Evolutionary conservation across 805 yeast species (phyloP), one percentile per base, ranked within the genome.

Genomic region (Candida alai): DNA sequence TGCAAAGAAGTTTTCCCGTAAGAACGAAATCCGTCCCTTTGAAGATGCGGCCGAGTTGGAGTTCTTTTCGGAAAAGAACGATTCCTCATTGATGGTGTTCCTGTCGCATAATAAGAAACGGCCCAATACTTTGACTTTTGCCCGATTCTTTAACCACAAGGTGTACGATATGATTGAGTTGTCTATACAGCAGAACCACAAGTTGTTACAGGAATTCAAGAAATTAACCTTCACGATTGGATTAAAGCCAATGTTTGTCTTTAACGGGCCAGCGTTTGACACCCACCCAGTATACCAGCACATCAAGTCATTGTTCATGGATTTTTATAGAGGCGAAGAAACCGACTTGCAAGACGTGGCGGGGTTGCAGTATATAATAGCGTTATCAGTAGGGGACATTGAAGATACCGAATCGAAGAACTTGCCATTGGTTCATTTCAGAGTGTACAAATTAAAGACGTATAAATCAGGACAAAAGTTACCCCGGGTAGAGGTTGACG

Each of bases 11-110:
- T 90, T 93, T 55, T 71, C 78, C 37, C 86, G 84, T 62, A 89
- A 87, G 68, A 93, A 93, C 53, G 90, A 86, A 28, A 71, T 90
- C 42, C 74, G 82, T 46, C 97, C 98, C 11, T 93, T 93, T 60
- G 98, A 93, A 61, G 97, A 93, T 56, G 73, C 86, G 10, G 50
- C 82, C 2, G 75, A 82, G 23, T 63, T 93, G 40, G 98, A 93
- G 60, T 93, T 93, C 52, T 86, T 93, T 62, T 74, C 95, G 47
- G 96, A 90, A 60, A 93, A 93, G 71, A 93, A 93, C 58, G 98
- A 93, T 59, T 60, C 84, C 28, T 87, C 97, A 2, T 65, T 93
- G 37, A 56, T 93, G 52, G 94, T 93, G 10, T 70, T 89, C 33
- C 73, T 87, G 6, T 71, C 86, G 14, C 76, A 76, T 60, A 86